Conservation (phyloP, 1,139 yeast genomes). For the Diutina siamensis region DNA sequence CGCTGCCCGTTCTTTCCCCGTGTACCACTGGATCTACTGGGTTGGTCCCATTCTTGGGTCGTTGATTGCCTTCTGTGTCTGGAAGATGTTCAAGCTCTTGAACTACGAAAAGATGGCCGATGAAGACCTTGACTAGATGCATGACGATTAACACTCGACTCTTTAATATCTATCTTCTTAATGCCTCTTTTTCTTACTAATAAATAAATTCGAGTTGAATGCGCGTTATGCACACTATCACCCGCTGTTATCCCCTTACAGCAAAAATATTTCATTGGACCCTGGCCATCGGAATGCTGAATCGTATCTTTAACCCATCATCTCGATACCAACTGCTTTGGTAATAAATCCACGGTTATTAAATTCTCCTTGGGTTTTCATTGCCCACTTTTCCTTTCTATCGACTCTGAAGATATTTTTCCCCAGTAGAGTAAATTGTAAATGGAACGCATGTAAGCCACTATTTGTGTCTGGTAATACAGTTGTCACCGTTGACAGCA, state of each 20-base stretch:
- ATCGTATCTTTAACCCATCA: too few relatives aligned
- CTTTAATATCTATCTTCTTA: neutral
- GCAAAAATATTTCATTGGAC: neutral
- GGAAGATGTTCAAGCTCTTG: conserved; percentile 55
- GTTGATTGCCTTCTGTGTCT: conserved; percentile 50
- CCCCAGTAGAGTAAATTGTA: too few relatives aligned
- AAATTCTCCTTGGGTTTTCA: too few relatives aligned
- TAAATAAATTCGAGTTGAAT: neutral
- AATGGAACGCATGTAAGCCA: too few relatives aligned
- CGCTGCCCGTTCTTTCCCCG: conserved; percentile 61
- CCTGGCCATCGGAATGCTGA: neutral
- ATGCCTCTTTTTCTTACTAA: neutral
- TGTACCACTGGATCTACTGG: conserved; percentile 90
- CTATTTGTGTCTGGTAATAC: too few relatives aligned
- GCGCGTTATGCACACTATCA: neutral
- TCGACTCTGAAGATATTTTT: too few relatives aligned
- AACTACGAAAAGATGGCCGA: conserved; percentile 40
- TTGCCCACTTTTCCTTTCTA: too few relatives aligned
- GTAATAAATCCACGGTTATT: too few relatives aligned
- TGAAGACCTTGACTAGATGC: neutral
- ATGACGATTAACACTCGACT: neutral
- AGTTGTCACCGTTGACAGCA: too few relatives aligned
- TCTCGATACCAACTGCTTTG: too few relatives aligned
- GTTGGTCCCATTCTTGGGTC: conserved; percentile 75
- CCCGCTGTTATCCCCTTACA: neutral